Conservation (phyloP, 1,284 basidiomycete species). For the Spongiforma sp. region DNA sequence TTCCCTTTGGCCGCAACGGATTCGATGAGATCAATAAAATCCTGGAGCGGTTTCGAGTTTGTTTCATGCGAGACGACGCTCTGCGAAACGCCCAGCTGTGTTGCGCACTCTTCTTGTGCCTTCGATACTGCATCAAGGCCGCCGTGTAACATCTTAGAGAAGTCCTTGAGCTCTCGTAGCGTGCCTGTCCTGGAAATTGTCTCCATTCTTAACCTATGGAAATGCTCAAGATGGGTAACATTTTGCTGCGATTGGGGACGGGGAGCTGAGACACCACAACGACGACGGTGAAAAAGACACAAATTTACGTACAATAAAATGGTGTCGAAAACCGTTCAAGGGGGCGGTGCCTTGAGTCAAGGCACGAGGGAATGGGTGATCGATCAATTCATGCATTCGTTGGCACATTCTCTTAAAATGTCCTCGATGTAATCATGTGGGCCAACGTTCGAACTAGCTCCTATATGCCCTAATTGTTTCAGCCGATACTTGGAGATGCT, state of each 20-base stretch:
- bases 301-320: constrained; percentile 8
- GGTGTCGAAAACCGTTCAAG: too few species aligned
- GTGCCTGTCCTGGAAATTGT: too few species aligned
- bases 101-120: not conserved
- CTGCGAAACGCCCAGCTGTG: constrained; percentile 5
- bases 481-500: not conserved
- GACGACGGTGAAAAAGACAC: not conserved
- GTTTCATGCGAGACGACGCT: not conserved
- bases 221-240: too few species aligned
- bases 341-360: constrained; percentile 1
- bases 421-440: not conserved
- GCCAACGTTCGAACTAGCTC: not conserved
- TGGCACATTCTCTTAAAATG: not conserved
- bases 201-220: constrained; percentile 4
- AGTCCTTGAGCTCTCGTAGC: constrained; percentile 4
- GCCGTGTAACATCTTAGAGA: not conserved
- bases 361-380: not conserved
- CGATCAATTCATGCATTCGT: not conserved
- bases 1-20: not conserved
- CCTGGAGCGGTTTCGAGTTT: not conserved
- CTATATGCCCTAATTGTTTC: not conserved
- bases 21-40: not conserved
- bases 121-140: not conserved
- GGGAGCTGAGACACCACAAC: not conserved
- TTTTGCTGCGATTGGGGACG: not conserved